Evolutionary conservation across 352 stramenopile species (phyloP).

Genomic region (Phytophthora colocasiae): DNA sequence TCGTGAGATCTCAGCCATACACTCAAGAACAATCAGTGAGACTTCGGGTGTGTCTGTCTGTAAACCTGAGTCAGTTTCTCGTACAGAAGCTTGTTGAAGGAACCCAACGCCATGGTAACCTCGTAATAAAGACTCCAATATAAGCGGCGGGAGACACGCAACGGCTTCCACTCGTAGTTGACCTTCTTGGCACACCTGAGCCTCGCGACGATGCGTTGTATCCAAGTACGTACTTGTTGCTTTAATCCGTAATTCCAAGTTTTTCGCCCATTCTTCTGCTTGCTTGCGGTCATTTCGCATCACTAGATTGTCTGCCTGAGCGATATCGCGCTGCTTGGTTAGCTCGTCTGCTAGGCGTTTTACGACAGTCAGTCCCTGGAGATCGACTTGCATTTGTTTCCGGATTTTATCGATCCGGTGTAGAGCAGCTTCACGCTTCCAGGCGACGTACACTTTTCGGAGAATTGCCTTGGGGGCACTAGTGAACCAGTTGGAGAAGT

Average conservation of each 20-base stretch:
- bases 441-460: constrained; percentile 59
- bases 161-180: constrained; percentile 71
- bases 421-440: constrained; percentile 49
- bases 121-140: constrained; percentile 74
- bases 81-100: constrained; percentile 45
- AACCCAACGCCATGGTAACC: constrained; percentile 71
- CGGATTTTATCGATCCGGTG: constrained; percentile 44
- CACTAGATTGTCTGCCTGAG: constrained; percentile 56
- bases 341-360: constrained; percentile 68
- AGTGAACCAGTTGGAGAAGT: constrained; percentile 78
- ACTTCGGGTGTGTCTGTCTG: constrained; percentile 1
- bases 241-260: constrained; percentile 62
- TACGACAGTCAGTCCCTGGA: constrained; percentile 41
- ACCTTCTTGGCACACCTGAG: constrained; percentile 63
- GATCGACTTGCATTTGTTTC: constrained; percentile 45
- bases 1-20: constrained; percentile 35
- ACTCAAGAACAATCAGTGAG: constrained; percentile 33
- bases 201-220: constrained; percentile 53
- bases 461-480: constrained; percentile 59
- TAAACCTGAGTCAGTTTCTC: not conserved
- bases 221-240: constrained; percentile 64
- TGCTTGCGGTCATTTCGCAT: constrained; percentile 72
- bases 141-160: constrained; percentile 63
- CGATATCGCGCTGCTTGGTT: constrained; percentile 50
- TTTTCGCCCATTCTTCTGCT: constrained; percentile 55